Conservation (phyloP, 2,329 filamentous ascomycete species). For the Calonectria multiphialidica region DNA sequence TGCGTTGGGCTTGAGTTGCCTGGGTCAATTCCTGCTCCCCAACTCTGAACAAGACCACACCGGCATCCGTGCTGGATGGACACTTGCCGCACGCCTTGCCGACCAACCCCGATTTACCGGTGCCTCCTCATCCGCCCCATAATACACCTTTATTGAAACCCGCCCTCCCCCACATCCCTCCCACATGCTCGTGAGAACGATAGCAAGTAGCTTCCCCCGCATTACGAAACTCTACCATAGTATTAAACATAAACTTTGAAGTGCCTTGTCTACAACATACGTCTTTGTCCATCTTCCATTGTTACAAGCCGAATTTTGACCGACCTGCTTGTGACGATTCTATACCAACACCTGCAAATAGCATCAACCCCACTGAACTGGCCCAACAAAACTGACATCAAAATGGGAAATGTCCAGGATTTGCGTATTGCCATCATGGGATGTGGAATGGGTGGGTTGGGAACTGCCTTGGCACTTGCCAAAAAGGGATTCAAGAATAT, state of each 20-base stretch:
- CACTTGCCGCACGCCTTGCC: slow-evolving; percentile 20
- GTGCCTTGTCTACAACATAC: neutral
- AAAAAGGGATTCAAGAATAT: slow-evolving; percentile 43
- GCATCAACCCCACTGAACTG: neutral
- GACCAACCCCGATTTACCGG: neutral
- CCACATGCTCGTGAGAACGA: neutral
- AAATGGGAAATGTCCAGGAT: slow-evolving; percentile 34
- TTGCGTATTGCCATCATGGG: slow-evolving; percentile 41
- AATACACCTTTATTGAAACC: neutral
- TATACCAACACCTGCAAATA: neutral
- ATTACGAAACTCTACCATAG: neutral
- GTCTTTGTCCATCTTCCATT: neutral
- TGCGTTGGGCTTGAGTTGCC: neutral
- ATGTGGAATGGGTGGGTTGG: slow-evolving; percentile 55
- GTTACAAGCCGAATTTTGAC: neutral
- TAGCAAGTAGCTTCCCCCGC: slow-evolving; percentile 9
- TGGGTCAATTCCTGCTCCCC: neutral
- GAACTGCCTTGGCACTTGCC: slow-evolving; percentile 52
- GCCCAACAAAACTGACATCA: neutral
- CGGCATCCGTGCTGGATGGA: neutral
- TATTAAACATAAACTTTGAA: neutral
- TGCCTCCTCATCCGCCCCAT: neutral
- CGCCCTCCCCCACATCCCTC: slow-evolving; percentile 18
- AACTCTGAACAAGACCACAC: neutral
- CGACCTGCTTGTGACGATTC: neutral